Conservation (phyloP, 2,329 filamentous ascomycete species). For the Neofusicoccum sp. region DNA sequence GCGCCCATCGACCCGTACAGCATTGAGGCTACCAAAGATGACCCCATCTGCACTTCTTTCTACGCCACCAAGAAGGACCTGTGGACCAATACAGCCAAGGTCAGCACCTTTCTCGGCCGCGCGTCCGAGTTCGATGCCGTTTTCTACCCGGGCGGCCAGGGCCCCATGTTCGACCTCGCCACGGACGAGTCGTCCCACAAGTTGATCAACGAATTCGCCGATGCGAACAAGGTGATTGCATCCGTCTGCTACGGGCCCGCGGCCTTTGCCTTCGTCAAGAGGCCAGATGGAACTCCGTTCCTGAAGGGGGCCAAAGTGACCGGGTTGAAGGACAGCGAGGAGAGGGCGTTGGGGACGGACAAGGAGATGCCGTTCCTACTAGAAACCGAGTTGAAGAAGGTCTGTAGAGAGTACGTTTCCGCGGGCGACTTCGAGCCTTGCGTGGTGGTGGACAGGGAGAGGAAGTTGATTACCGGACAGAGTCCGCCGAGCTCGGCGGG, state of each 20-base stretch:
- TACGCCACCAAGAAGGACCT: conserved; percentile 57
- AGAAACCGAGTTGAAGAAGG: not conserved
- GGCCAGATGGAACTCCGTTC: conserved; percentile 25
- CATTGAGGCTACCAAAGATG: too few species aligned
- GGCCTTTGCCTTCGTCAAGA: conserved; percentile 61
- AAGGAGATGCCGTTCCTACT: not conserved
- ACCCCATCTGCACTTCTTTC: conserved; percentile 38
- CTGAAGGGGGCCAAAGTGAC: not conserved
- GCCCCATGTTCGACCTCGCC: conserved; percentile 69
- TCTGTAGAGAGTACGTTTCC: not conserved
- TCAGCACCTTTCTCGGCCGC: conserved; percentile 59
- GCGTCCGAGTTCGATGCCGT: conserved; percentile 65
- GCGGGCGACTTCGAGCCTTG: not conserved
- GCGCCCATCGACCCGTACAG: conserved; percentile 42
- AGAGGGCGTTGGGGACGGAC: not conserved
- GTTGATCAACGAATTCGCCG: conserved; percentile 65
- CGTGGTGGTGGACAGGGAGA: not conserved
- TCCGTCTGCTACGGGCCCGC: conserved; percentile 72
- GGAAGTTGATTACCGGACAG: not conserved
- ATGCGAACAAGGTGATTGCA: conserved; percentile 62
- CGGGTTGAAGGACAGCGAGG: not conserved
- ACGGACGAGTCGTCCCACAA: conserved; percentile 59
- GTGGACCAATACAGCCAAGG: conserved; percentile 69
- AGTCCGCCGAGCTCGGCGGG: not conserved
- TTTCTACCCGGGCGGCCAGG: conserved; percentile 63